These are phyloP conservation scores for Entonaema liquescens DNA, from an alignment of 495 filamentous ascomycete genomes.

Conservation along the genomic window DNA sequence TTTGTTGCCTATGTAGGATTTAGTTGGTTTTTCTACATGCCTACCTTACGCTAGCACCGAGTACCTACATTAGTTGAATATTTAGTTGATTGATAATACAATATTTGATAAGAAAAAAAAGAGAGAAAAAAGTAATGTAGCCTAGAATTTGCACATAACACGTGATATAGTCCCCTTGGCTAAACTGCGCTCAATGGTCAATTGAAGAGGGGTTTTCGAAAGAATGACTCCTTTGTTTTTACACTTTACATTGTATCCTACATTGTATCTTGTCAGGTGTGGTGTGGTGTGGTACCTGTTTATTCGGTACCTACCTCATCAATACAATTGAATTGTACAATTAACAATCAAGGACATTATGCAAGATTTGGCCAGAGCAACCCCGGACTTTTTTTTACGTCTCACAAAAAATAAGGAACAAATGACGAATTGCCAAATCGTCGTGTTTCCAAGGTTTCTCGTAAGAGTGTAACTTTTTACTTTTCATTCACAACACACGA, in stretches of 20 bases:
- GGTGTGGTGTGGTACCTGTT: too few relatives aligned
- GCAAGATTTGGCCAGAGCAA: background rate
- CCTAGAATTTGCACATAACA: slow-evolving; percentile 14
- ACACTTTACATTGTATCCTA: slow-evolving; percentile 16
- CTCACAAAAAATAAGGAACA: background rate
- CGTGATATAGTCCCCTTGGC: slow-evolving; percentile 24
- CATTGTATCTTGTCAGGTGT: too few relatives aligned
- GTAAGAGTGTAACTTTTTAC: slow-evolving; percentile 8
- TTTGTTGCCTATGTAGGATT: background rate
- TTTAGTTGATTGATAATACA: background rate
- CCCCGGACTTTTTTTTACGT: background rate
- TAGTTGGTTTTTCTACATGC: background rate
- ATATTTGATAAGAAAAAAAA: background rate
- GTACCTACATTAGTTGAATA: background rate
- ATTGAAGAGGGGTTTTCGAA: slow-evolving; percentile 19
- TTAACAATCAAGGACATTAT: background rate
- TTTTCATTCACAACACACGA: background rate
- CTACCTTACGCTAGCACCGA: background rate
- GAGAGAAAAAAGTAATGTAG: background rate
- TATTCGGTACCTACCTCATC: too few relatives aligned
- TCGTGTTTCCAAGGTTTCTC: slow-evolving; percentile 12
- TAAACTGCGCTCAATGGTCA: background rate
- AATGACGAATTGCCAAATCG: slow-evolving; percentile 5
- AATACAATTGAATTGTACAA: background rate
- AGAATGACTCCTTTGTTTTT: slow-evolving; percentile 30